Evolutionary conservation across 331 rosid genomes (phyloP).

Genomic region (Dryas integrifolia): DNA sequence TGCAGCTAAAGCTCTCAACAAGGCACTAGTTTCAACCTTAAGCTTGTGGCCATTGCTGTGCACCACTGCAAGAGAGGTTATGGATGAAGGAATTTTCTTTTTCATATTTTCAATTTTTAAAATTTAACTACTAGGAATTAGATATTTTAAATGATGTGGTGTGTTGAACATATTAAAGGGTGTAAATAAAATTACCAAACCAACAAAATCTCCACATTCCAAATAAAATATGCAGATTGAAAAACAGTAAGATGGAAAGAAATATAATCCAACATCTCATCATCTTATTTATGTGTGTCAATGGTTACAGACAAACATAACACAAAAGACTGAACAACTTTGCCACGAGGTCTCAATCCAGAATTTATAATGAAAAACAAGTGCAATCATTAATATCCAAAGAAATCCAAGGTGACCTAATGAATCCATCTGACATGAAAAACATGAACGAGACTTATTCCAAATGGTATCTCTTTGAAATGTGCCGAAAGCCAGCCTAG

Average conservation of each 20-base stretch:
- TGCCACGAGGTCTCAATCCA: constrained; percentile 14
- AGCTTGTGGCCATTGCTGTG: too few relatives aligned
- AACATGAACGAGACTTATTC: constrained; percentile 9
- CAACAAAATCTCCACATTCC: neutral
- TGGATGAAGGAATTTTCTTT: too few relatives aligned
- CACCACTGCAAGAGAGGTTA: too few relatives aligned
- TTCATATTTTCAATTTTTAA: too few relatives aligned
- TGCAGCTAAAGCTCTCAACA: too few relatives aligned
- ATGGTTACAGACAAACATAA: neutral
- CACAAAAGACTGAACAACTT: neutral
- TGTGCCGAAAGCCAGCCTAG: constrained; percentile 21
- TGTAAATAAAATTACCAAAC: neutral
- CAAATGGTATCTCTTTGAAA: neutral
- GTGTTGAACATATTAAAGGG: neutral
- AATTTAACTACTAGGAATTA: too few relatives aligned
- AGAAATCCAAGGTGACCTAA: neutral
- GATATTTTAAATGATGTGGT: too few relatives aligned
- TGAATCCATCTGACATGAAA: constrained; percentile 11
- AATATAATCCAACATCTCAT: neutral
- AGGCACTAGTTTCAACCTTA: too few relatives aligned
- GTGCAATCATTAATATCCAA: constrained; percentile 12
- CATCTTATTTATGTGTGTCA: constrained; percentile 24
- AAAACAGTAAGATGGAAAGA: neutral
- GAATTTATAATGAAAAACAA: constrained; percentile 16
- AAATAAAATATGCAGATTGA: neutral